A percentile compares a stretch with the other conserved stretches of the same genome.
These are phyloP conservation scores for Ceratocystis huliohia DNA, from an alignment of 2,329 filamentous ascomycete genomes.

Conservation along the genomic window DNA sequence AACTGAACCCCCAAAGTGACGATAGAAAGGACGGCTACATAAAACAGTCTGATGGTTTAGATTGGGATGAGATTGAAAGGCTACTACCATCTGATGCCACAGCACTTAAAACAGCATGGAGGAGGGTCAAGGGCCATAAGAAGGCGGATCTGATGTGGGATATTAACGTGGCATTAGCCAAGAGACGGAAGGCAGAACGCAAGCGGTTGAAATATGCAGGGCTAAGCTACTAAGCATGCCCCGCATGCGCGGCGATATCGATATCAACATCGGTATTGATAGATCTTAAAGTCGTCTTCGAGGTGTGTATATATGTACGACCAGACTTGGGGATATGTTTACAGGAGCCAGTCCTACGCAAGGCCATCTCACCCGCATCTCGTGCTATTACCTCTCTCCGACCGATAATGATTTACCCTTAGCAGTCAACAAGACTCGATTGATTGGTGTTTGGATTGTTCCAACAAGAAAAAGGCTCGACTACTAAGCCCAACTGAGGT, in stretches of 20 bases:
- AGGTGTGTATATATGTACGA: too few relatives aligned
- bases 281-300: too few relatives aligned
- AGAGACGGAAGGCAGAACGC: neutral
- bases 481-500: too few relatives aligned
- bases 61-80: constrained; percentile 20
- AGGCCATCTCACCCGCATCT: too few relatives aligned
- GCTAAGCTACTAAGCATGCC: neutral
- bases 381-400: too few relatives aligned
- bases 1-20: constrained; percentile 21
- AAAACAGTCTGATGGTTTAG: constrained; percentile 21
- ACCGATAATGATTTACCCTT: too few relatives aligned
- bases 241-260: neutral
- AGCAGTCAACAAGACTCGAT: too few relatives aligned
- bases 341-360: too few relatives aligned
- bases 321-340: too few relatives aligned
- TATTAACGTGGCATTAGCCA: constrained; percentile 7
- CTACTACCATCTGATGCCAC: constrained; percentile 20
- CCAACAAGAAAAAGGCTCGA: too few relatives aligned
- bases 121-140: neutral
- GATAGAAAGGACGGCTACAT: constrained; percentile 20
- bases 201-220: neutral
- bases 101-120: neutral
- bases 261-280: too few relatives aligned
- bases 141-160: neutral
- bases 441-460: too few relatives aligned